A percentile compares a stretch with the other conserved stretches of the same genome.
Evolutionary conservation across 108 stramenopile species (phyloP).

Genomic region (Epithemia pelagica): DNA sequence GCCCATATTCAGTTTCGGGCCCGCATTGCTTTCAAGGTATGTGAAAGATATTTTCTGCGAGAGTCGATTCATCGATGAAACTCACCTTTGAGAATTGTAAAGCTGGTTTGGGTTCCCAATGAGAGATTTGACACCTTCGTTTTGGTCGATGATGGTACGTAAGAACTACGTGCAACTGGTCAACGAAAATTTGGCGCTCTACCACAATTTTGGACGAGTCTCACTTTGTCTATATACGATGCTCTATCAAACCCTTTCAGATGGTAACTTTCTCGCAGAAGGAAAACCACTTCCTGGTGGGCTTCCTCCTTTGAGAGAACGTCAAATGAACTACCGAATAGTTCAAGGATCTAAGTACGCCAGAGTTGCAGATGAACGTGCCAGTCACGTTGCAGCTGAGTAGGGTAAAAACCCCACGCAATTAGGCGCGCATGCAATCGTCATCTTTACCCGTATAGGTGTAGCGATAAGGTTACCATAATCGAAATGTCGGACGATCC

Average conservation of each 20-base stretch:
- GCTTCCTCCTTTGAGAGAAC: constrained; percentile 62
- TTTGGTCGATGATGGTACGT: constrained; percentile 65
- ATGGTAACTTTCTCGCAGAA: constrained; percentile 36
- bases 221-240: neutral
- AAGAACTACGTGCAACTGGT: too few relatives aligned
- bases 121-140: constrained; percentile 74
- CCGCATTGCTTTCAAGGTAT: constrained; percentile 84
- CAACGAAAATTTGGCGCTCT: too few relatives aligned
- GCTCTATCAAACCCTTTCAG: neutral
- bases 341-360: constrained; percentile 80
- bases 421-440: too few relatives aligned
- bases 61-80: too few relatives aligned
- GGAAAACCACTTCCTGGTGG: constrained; percentile 32
- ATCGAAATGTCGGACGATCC: too few relatives aligned
- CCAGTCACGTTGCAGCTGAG: constrained; percentile 25
- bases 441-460: too few relatives aligned
- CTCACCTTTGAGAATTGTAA: too few relatives aligned
- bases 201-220: too few relatives aligned
- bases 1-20: constrained; percentile 87
- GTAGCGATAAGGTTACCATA: too few relatives aligned
- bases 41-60: too few relatives aligned
- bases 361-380: constrained; percentile 50
- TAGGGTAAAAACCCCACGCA: too few relatives aligned
- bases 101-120: constrained; percentile 87
- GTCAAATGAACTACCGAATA: constrained; percentile 73